phyloP scores from a whole-genome alignment of 495 filamentous ascomycete species.

The Tuber melanosporum region DNA sequence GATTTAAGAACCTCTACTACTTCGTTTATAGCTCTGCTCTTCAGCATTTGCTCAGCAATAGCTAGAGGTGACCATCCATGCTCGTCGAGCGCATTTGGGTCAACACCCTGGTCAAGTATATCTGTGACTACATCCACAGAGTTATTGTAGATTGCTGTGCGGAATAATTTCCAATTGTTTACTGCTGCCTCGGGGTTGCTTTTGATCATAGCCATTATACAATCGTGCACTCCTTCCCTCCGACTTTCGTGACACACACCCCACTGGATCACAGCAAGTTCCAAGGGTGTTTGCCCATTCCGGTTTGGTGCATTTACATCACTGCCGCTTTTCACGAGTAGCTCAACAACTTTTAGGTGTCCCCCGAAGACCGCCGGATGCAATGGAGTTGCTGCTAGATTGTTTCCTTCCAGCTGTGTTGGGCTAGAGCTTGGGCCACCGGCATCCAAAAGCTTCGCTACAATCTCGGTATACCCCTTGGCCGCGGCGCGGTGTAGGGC shows the following conservation, averaged over 20 bases:
- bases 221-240: conserved; percentile 1
- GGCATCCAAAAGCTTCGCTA: conserved; percentile 10
- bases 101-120: conserved; percentile 11
- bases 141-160: not conserved
- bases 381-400: conserved; percentile 7
- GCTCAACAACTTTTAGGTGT: not conserved
- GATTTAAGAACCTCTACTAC: conserved; percentile 14
- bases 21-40: not conserved
- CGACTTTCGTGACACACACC: not conserved
- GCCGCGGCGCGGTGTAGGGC: conserved; percentile 20
- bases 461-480: conserved; percentile 15
- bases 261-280: conserved; percentile 12
- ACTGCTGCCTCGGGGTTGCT: not conserved
- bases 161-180: not conserved
- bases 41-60: conserved; percentile 12
- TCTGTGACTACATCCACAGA: conserved; percentile 9
- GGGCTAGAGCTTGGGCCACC: not conserved
- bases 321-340: conserved; percentile 10
- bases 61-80: conserved; percentile 20
- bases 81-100: conserved; percentile 16
- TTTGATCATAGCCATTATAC: conserved; percentile 10
- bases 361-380: conserved; percentile 8
- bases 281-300: conserved; percentile 1
- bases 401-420: not conserved
- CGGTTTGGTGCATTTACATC: not conserved